A percentile compares a stretch with the other conserved stretches of the same genome.
Evolutionary conservation across 176 grass and related monocot species (phyloP).

Genomic region (Elaeis guineensis): DNA sequence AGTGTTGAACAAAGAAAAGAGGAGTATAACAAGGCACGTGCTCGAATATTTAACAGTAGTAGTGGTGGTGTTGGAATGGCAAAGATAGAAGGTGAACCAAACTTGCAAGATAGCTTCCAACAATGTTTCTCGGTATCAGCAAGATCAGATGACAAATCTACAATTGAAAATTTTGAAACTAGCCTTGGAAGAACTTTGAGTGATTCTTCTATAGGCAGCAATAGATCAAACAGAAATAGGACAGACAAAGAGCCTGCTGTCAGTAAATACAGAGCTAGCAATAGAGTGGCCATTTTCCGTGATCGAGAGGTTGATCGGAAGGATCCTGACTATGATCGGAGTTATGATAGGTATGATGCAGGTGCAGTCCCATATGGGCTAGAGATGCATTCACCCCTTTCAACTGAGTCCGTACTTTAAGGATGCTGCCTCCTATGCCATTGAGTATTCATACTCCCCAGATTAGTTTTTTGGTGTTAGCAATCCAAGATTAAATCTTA

Average conservation of each 20-base stretch:
- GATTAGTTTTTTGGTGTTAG: no score
- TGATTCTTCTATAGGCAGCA: slow-evolving; percentile 34
- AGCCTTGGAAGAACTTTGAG: slow-evolving; percentile 44
- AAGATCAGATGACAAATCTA: slow-evolving; percentile 12
- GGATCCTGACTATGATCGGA: slow-evolving; percentile 99
- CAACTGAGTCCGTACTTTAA: no score
- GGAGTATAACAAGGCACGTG: slow-evolving; percentile 91
- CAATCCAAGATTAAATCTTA: no score
- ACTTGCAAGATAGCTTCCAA: slow-evolving; percentile 52
- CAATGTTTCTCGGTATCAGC: slow-evolving; percentile 32
- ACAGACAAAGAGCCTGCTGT: slow-evolving; percentile 43
- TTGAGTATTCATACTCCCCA: no score
- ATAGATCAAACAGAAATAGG: slow-evolving; percentile 43
- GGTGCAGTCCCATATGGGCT: no score
- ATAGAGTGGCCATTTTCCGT: slow-evolving; percentile 86
- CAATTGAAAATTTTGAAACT: slow-evolving; percentile 40
- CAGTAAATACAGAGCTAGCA: slow-evolving; percentile 42
- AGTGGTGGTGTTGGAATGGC: slow-evolving; percentile 18
- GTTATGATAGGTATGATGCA: slow-evolving; percentile 68
- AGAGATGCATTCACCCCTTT: no score
- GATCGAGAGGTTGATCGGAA: slow-evolving; percentile 88
- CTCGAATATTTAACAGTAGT: slow-evolving; percentile 86
- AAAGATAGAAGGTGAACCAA: slow-evolving; percentile 38
- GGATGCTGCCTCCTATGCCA: no score
- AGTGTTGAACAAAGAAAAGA: slow-evolving; percentile 98